These are phyloP conservation scores for Talaromyces sp. DNA, from an alignment of 2,329 filamentous ascomycete species.

Conservation along the genomic window DNA sequence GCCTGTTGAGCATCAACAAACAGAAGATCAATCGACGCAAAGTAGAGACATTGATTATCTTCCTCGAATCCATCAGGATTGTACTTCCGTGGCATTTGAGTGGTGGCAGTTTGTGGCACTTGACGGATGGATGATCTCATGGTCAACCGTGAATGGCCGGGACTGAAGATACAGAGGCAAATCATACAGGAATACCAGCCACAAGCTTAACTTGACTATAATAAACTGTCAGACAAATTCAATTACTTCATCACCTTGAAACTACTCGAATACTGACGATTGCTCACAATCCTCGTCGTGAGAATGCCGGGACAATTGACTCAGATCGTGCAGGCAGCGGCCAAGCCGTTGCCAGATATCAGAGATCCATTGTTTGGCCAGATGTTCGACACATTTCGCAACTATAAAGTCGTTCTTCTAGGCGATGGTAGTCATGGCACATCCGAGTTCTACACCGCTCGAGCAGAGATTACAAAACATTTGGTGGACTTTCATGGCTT, in stretches of 20 bases:
- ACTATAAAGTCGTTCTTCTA: constrained; percentile 42
- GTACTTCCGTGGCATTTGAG: not conserved
- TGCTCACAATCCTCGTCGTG: not conserved
- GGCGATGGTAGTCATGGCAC: constrained; percentile 52
- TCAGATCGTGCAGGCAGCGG: constrained; percentile 33
- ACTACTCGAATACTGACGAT: not conserved
- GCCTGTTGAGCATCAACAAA: not conserved
- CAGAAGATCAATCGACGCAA: not conserved
- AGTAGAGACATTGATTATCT: not conserved
- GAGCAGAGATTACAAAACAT: constrained; percentile 51
- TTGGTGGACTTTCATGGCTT: constrained; percentile 51
- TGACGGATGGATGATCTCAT: constrained; percentile 20
- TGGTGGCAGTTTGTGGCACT: constrained; percentile 9
- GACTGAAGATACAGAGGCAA: constrained; percentile 13
- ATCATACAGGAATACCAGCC: not conserved
- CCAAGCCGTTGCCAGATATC: constrained; percentile 37
- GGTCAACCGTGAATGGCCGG: constrained; percentile 3
- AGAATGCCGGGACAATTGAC: constrained; percentile 29
- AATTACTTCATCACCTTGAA: not conserved
- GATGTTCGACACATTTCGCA: constrained; percentile 41
- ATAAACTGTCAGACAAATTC: not conserved
- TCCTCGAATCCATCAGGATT: constrained; percentile 17
- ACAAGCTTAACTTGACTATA: not conserved
- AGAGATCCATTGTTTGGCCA: constrained; percentile 36
- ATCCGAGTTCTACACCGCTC: constrained; percentile 53